Evolutionary conservation across 148 eudicot species (phyloP).

Genomic region (Heliosperma pusillum): DNA sequence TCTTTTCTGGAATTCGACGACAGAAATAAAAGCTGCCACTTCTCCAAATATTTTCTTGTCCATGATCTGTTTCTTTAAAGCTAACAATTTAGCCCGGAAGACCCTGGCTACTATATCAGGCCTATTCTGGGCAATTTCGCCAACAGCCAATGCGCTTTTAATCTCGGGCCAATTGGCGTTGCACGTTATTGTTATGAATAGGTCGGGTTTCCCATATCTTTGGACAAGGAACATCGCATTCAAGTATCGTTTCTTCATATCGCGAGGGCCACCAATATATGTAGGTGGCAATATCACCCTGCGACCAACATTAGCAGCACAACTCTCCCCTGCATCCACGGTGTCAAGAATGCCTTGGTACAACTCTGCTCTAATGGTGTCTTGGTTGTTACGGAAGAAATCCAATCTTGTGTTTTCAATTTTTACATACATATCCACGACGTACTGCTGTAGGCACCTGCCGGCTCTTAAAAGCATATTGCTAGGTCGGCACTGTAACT

Average conservation of each 20-base stretch:
- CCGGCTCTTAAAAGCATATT: not conserved
- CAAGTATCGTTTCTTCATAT: not conserved
- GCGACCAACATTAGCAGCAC: not conserved
- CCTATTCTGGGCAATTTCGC: not conserved
- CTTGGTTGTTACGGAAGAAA: not conserved
- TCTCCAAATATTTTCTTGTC: not conserved
- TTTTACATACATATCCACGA: constrained; percentile 12
- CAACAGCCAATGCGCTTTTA: not conserved
- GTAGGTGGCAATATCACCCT: not conserved
- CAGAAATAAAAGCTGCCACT: not conserved
- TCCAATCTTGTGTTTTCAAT: not conserved
- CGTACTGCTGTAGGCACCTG: not conserved
- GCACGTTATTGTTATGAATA: not conserved
- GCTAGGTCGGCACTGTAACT: not conserved
- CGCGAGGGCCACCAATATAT: not conserved
- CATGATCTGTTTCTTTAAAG: not conserved
- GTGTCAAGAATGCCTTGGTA: constrained; percentile 1
- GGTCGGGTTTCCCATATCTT: not conserved
- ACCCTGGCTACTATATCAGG: not conserved
- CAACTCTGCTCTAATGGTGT: not conserved
- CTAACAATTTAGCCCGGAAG: not conserved
- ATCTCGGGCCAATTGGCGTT: not conserved
- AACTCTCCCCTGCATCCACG: not conserved
- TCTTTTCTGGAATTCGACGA: constrained; percentile 13
- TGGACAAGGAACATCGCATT: not conserved